Conservation (phyloP, 768 basidiomycete genomes). For the Naganishia vishniacii region DNA sequence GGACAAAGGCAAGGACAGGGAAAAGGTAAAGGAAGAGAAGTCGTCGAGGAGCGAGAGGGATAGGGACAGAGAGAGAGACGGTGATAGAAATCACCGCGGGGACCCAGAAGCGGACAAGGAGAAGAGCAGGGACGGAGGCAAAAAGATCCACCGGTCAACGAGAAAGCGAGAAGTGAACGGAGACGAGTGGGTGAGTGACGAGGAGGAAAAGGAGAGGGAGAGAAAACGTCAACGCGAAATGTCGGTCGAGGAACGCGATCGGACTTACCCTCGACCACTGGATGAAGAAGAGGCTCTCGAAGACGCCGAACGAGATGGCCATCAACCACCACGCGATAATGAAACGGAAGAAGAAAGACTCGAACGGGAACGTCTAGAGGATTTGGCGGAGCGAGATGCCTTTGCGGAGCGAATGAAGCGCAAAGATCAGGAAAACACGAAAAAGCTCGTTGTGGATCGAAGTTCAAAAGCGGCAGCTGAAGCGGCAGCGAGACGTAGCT, state of each 20-base stretch:
- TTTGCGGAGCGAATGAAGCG: conserved; percentile 82
- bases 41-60: conserved; percentile 26
- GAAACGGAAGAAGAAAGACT: conserved; percentile 69
- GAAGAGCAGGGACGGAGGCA: conserved; percentile 25
- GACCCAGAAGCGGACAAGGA: too few species aligned
- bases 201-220: conserved; percentile 58
- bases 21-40: conserved; percentile 52
- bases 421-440: conserved; percentile 76
- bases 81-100: too few species aligned
- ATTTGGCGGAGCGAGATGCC: conserved; percentile 80
- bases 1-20: conserved; percentile 39
- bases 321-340: conserved; percentile 31
- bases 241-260: conserved; percentile 33
- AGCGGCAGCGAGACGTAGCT: conserved; percentile 67
- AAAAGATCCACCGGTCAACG: conserved; percentile 31
- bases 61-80: conserved; percentile 34
- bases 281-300: conserved; percentile 56
- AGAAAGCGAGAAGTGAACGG: conserved; percentile 76
- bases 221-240: conserved; percentile 40
- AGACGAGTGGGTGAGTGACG: conserved; percentile 86
- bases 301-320: conserved; percentile 39
- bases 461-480: conserved; percentile 71
- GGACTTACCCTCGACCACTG: conserved; percentile 41
- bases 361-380: conserved; percentile 71
- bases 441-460: conserved; percentile 85